Conservation (phyloP, 192 early-diverging fungal species). For the Coemansia sp. region DNA sequence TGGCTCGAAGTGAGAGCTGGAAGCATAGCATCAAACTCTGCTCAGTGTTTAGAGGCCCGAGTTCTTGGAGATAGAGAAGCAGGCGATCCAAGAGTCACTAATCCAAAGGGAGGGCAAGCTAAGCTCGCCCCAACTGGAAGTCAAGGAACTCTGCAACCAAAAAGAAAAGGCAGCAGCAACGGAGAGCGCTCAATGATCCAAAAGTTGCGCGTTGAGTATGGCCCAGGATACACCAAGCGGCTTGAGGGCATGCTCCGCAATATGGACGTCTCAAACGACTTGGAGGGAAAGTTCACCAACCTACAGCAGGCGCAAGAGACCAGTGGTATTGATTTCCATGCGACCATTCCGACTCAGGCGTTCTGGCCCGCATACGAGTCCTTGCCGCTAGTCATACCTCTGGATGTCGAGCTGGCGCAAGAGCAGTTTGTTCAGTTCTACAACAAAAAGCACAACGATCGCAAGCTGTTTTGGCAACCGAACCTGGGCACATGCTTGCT, state of each 20-base stretch:
- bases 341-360: constrained; percentile 81
- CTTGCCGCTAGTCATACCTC: constrained; percentile 66
- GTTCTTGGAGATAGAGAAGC: constrained; percentile 51
- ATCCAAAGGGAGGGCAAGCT: constrained; percentile 42
- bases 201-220: constrained; percentile 87
- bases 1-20: constrained; percentile 28
- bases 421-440: constrained; percentile 76
- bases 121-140: constrained; percentile 24
- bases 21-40: constrained; percentile 42
- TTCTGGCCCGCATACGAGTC: constrained; percentile 93
- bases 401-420: constrained; percentile 56
- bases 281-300: constrained; percentile 51
- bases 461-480: constrained; percentile 80
- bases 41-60: constrained; percentile 51
- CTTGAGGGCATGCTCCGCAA: constrained; percentile 97
- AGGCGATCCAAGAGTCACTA: constrained; percentile 34
- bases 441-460: constrained; percentile 68
- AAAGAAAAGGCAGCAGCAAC: too few species aligned
- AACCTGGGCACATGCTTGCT: constrained; percentile 75
- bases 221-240: constrained; percentile 84
- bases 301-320: constrained; percentile 26
- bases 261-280: constrained; percentile 74
- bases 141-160: constrained; percentile 17
- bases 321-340: constrained; percentile 58
- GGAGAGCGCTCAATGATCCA: constrained; percentile 83